These are phyloP conservation scores for Fistulinella prunicolor DNA, from an alignment of 768 basidiomycete species.

Conservation along the genomic window DNA sequence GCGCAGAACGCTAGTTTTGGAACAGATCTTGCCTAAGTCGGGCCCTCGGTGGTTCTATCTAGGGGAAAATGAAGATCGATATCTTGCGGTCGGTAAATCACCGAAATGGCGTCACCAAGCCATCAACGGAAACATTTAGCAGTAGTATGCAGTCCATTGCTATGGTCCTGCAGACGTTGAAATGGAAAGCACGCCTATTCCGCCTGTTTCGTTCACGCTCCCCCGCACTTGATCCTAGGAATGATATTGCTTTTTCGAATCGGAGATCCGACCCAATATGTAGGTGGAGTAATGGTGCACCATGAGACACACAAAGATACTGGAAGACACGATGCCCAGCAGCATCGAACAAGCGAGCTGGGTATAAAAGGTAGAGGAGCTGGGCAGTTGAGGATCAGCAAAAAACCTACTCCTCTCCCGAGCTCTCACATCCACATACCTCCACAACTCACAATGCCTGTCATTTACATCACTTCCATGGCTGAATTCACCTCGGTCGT, in stretches of 20 bases:
- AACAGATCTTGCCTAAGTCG: conserved; percentile 13
- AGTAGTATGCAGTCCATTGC: conserved; percentile 19
- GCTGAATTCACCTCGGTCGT: conserved; percentile 25
- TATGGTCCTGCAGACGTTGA: conserved; percentile 22
- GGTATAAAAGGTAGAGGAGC: conserved; percentile 24
- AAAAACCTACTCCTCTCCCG: conserved; percentile 9
- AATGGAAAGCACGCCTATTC: conserved; percentile 32
- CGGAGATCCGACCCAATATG: conserved; percentile 21
- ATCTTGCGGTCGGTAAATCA: conserved; percentile 14
- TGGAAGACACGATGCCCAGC: conserved; percentile 15
- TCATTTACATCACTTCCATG: conserved; percentile 26
- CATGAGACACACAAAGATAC: conserved; percentile 11
- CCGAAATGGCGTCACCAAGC: conserved; percentile 24
- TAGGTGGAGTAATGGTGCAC: conserved; percentile 18
- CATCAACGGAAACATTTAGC: conserved; percentile 10
- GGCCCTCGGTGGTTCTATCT: conserved; percentile 18
- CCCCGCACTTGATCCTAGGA: conserved; percentile 14
- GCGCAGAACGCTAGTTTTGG: conserved; percentile 4
- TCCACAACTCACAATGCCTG: conserved; percentile 19
- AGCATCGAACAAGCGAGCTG: conserved; percentile 18
- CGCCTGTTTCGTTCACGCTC: conserved; percentile 25
- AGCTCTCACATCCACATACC: conserved; percentile 14
- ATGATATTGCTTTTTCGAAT: conserved; percentile 19
- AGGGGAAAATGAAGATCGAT: conserved; percentile 10
- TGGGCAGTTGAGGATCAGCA: conserved; percentile 13